phyloP scores from a whole-genome alignment of 1,284 basidiomycete species.

The Ceratorhiza oryzae-sativae region DNA sequence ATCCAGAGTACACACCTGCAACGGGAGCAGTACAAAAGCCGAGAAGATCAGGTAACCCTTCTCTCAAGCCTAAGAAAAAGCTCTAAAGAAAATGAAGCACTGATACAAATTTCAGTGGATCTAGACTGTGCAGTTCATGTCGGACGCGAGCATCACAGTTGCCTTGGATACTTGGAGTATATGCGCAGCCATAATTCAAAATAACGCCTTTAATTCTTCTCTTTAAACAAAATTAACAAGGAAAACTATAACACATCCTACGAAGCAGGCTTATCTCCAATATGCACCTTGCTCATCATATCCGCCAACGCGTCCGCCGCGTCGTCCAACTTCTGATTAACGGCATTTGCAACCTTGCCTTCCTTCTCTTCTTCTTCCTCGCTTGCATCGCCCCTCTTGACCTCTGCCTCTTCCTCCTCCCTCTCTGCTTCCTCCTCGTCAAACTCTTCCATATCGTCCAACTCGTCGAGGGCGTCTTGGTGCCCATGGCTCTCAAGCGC shows the following conservation, averaged over 20 bases:
- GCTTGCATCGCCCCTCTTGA: slow-evolving; percentile 50
- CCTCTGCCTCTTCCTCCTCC: slow-evolving; percentile 53
- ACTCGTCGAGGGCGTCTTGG: slow-evolving; percentile 80
- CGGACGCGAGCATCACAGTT: too few relatives aligned
- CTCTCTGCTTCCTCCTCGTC: slow-evolving; percentile 58
- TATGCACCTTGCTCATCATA: slow-evolving; percentile 52
- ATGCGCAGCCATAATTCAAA: too few relatives aligned
- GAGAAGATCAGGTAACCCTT: too few relatives aligned
- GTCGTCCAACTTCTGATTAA: slow-evolving; percentile 56
- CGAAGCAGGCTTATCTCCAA: slow-evolving; percentile 37
- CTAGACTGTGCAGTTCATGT: too few relatives aligned
- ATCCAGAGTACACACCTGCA: too few relatives aligned
- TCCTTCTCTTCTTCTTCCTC: slow-evolving; percentile 44
- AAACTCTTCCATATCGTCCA: slow-evolving; percentile 71
- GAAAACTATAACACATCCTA: not conserved
- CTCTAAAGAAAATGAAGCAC: too few relatives aligned
- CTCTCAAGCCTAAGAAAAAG: too few relatives aligned
- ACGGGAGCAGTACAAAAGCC: too few relatives aligned
- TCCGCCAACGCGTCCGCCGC: slow-evolving; percentile 59
- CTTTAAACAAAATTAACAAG: not conserved
- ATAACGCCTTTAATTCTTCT: not conserved
- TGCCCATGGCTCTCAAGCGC: slow-evolving; percentile 77
- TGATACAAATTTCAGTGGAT: too few relatives aligned
- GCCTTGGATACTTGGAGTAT: too few relatives aligned
- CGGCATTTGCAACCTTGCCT: slow-evolving; percentile 46